Evolutionary conservation across 257 asterid species (phyloP).

Genomic region (Scutellaria minor): DNA sequence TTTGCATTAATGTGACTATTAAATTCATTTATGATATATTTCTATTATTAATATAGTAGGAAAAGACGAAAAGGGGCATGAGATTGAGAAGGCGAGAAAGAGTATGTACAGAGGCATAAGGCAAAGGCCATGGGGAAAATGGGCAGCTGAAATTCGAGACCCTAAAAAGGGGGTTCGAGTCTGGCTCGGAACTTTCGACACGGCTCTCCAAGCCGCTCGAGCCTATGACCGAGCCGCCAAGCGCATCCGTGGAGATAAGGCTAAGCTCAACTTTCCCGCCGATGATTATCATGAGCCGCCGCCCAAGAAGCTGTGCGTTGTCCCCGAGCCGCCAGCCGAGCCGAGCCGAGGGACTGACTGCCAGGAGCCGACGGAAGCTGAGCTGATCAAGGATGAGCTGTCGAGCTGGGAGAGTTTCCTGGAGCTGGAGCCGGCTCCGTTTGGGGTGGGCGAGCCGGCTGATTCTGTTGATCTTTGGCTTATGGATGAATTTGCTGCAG

Average conservation of each 20-base stretch:
- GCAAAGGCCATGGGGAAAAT: slow-evolving; percentile 93
- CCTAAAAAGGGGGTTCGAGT: slow-evolving; percentile 70
- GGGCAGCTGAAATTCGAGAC: slow-evolving; percentile 96
- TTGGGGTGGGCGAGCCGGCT: slow-evolving; percentile 39
- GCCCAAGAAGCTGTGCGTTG: slow-evolving; percentile 48
- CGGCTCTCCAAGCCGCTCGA: slow-evolving; percentile 76
- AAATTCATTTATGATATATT: too few species aligned
- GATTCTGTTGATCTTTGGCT: slow-evolving; percentile 52
- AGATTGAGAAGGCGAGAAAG: slow-evolving; percentile 51
- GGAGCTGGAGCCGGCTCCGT: slow-evolving; percentile 51
- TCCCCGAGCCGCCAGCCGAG: slow-evolving; percentile 35
- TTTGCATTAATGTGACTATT: too few species aligned
- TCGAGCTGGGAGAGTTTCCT: slow-evolving; percentile 68
- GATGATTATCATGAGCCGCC: slow-evolving; percentile 34
- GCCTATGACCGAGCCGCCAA: slow-evolving; percentile 82
- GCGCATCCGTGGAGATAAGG: slow-evolving; percentile 80
- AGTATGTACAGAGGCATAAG: slow-evolving; percentile 79
- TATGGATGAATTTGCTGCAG: slow-evolving; percentile 54
- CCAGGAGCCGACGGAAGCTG: slow-evolving; percentile 35
- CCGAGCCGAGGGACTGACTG: slow-evolving; percentile 30
- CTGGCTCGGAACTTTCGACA: slow-evolving; percentile 82
- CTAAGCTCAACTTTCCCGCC: slow-evolving; percentile 77
- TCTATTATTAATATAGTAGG: background rate
- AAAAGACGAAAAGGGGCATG: slow-evolving; percentile 44
- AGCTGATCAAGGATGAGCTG: slow-evolving; percentile 51